Evolutionary conservation across 768 basidiomycete genomes (phyloP).

Genomic region (Lenzites betulinus): DNA sequence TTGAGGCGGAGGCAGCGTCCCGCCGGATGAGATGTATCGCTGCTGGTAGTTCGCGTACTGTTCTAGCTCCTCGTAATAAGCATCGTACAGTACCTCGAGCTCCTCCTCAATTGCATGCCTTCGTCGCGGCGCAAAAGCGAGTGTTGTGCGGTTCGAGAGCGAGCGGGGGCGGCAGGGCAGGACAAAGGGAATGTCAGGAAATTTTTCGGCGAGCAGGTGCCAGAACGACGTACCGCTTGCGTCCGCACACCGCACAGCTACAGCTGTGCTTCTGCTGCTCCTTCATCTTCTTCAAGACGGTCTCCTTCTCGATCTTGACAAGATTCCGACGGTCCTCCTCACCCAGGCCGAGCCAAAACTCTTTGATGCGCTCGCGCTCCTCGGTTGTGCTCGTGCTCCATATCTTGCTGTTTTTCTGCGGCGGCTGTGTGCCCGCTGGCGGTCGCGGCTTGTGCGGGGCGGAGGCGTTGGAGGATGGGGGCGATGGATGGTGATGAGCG

Average conservation of each 20-base stretch:
- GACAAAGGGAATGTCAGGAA: conserved; percentile 24
- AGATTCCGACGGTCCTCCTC: conserved; percentile 90
- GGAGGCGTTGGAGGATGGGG: conserved; percentile 44
- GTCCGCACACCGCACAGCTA: conserved; percentile 92
- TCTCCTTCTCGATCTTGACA: conserved; percentile 98
- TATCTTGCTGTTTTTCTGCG: conserved; percentile 72
- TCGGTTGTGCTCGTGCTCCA: conserved; percentile 92
- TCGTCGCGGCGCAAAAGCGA: conserved; percentile 25
- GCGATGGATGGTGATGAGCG: conserved; percentile 57
- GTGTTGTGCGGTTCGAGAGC: conserved; percentile 21
- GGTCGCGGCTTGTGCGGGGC: conserved; percentile 40
- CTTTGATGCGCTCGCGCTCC: conserved; percentile 96
- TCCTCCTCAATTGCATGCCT: conserved; percentile 99
- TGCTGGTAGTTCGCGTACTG: conserved; percentile 98
- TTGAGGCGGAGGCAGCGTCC: conserved; percentile 87
- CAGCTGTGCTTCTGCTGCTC: conserved; percentile 98
- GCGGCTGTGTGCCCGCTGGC: conserved; percentile 33
- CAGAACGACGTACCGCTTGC: conserved; percentile 80
- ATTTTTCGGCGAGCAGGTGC: conserved; percentile 29
- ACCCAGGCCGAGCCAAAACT: conserved; percentile 94
- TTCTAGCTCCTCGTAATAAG: conserved; percentile 99
- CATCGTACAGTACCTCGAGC: conserved; percentile 99
- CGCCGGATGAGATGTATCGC: conserved; percentile 89
- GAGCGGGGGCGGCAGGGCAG: conserved; percentile 22
- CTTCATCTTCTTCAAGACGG: conserved; percentile 98